A percentile compares a stretch with the other conserved stretches of the same genome.
These are phyloP conservation scores for Crotalaria pallida DNA, from an alignment of 306 rosid genomes.

Conservation along the genomic window DNA sequence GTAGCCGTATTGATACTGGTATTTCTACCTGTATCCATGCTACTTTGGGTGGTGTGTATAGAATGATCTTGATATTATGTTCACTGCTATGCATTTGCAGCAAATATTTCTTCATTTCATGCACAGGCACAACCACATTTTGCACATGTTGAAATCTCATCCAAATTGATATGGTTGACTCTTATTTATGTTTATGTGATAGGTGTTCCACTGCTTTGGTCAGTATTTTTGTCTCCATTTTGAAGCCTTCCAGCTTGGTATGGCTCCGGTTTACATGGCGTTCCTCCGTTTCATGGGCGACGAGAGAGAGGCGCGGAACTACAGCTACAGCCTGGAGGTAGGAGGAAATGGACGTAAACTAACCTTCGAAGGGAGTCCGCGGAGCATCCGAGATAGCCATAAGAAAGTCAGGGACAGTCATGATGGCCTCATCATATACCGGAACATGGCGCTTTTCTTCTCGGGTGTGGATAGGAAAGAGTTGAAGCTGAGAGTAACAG, in stretches of 20 bases:
- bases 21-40: background rate
- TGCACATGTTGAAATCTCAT: slow-evolving; percentile 4
- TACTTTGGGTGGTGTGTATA: background rate
- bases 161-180: slow-evolving; percentile 8
- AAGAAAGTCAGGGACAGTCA: slow-evolving; percentile 73
- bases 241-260: slow-evolving; percentile 77
- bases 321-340: slow-evolving; percentile 73
- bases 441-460: slow-evolving; percentile 76
- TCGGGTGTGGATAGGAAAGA: slow-evolving; percentile 75
- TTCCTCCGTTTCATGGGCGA: slow-evolving; percentile 80
- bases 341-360: slow-evolving; percentile 69
- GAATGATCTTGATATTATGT: background rate
- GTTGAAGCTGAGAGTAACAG: slow-evolving; percentile 69
- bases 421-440: slow-evolving; percentile 69
- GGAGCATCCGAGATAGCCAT: slow-evolving; percentile 71
- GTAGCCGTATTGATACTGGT: background rate
- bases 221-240: slow-evolving; percentile 78
- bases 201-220: slow-evolving; percentile 81
- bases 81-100: slow-evolving; percentile 10
- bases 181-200: slow-evolving; percentile 4
- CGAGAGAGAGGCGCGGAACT: slow-evolving; percentile 56
- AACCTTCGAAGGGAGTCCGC: slow-evolving; percentile 62
- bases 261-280: slow-evolving; percentile 77
- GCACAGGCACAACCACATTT: background rate
- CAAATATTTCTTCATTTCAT: slow-evolving; percentile 4